Evolutionary conservation across 768 basidiomycete species (phyloP).

Genomic region (Termitomyces sp.): DNA sequence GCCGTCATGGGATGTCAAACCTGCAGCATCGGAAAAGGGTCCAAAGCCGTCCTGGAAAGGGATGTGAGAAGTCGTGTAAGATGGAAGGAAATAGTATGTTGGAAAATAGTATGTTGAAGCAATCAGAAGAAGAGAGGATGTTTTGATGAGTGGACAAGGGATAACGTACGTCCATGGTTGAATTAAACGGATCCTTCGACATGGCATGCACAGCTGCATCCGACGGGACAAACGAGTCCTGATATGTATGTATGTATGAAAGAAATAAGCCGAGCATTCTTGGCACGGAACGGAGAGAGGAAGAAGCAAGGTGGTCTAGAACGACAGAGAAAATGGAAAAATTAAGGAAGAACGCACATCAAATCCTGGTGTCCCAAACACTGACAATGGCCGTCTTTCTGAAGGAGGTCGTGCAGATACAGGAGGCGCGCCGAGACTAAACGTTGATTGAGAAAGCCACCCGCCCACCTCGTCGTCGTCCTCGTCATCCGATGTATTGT

Average conservation of each 20-base stretch:
- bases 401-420: slow-evolving; percentile 39
- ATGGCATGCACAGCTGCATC: slow-evolving; percentile 27
- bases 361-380: slow-evolving; percentile 37
- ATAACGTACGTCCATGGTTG: slow-evolving; percentile 45
- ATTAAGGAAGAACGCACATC: slow-evolving; percentile 39
- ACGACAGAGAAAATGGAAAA: neutral
- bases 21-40: slow-evolving; percentile 69
- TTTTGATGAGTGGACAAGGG: neutral
- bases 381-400: slow-evolving; percentile 33
- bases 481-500: slow-evolving; percentile 49
- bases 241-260: neutral
- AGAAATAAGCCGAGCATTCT: neutral
- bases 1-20: slow-evolving; percentile 10
- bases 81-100: neutral
- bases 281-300: neutral
- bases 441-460: slow-evolving; percentile 78
- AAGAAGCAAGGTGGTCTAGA: neutral
- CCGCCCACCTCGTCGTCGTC: slow-evolving; percentile 79
- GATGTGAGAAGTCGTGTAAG: neutral
- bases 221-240: slow-evolving; percentile 51
- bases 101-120: neutral
- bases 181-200: slow-evolving; percentile 46
- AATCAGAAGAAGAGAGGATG: neutral
- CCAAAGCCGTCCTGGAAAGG: slow-evolving; percentile 60
- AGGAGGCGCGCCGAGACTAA: slow-evolving; percentile 48